phyloP scores from a whole-genome alignment of 2,329 filamentous ascomycete genomes.

The Malbranchea cinnamomea region DNA sequence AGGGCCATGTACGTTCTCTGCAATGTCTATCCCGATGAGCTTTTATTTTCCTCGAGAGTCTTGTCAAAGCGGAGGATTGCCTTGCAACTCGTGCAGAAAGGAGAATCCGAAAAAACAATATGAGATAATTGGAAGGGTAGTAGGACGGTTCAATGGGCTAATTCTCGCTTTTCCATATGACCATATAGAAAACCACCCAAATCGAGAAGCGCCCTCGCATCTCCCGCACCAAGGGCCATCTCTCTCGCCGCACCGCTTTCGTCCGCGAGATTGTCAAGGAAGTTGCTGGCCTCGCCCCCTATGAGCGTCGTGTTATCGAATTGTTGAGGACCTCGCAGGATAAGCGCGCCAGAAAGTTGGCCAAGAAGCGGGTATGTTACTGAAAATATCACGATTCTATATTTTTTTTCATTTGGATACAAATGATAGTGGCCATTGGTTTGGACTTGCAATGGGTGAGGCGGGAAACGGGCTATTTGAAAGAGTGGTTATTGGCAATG shows the following conservation, averaged over 20 bases:
- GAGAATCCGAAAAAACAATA: no score
- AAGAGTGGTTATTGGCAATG: no score
- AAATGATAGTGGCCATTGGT: no score
- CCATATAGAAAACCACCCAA: slow-evolving; percentile 70
- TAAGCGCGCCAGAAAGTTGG: slow-evolving; percentile 97
- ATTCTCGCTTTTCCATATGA: slow-evolving; percentile 19
- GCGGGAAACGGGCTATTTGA: no score
- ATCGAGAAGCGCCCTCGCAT: slow-evolving; percentile 63
- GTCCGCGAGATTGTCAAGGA: slow-evolving; percentile 97
- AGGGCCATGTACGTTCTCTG: slow-evolving; percentile 48
- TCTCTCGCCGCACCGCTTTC: slow-evolving; percentile 94
- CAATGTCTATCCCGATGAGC: no score
- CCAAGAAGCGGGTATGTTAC: slow-evolving; percentile 85
- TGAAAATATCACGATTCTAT: slow-evolving; percentile 13
- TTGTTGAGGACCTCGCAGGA: slow-evolving; percentile 98
- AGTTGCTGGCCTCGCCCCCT: slow-evolving; percentile 84
- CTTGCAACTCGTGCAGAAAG: no score
- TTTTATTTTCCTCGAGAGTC: no score
- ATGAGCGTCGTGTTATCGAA: slow-evolving; percentile 98
- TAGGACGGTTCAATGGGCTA: slow-evolving; percentile 5
- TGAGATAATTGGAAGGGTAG: not conserved
- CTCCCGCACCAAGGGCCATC: slow-evolving; percentile 81
- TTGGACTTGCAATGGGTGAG: no score
- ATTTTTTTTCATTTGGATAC: no score
- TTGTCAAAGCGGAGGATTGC: no score